Base-by-base conservation (phyloP, 1,139 yeast species). In the Hyphopichia burtonii region DNA sequence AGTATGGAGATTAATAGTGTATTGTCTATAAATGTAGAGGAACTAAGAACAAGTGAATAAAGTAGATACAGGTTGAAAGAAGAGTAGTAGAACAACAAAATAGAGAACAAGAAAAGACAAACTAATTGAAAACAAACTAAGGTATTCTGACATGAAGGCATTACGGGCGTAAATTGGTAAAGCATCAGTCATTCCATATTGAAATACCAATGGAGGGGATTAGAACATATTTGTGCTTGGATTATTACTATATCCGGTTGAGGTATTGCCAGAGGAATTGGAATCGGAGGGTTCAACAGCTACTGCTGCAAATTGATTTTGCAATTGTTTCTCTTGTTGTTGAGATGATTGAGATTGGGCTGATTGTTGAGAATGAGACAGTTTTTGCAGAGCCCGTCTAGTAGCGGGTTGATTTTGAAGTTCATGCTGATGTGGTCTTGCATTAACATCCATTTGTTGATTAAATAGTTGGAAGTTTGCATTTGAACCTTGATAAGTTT, bases 351-450 rank as follows among this genome's bases (percentile, higher is more conserved):
- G 28, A 4, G 28, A 25, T 7, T 25, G 28, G 17, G 15, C n/a
- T 7, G 19, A 16, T 10, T 30, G 33, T 7, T 30, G 33, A 30
- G 33, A 14, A 7, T 14, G 33, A 12, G 33, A 14, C 33, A 16
- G 17, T 16, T 9, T 30, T 30, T 16, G 33, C 33, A 25, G 28
- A 25, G 28, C 4, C 7, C 28, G 23, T 12, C 14, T 28, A 28
- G 10, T 12, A 12, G 31, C 4, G 11, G 31, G 6, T 12, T 28
- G 31, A 5, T n/a, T 6, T 28, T 28, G 31, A n/a, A n/a, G 23
- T 15, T 30, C 41, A 10, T 34, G 31, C 22, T n/a, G 31, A 11
- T 34, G 41, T 31, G 30, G 39, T 34, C 39, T 33, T n/a, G 36
- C 10, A n/a, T 33, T 33, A 19, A 31, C 34, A 17, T 37, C 31